These are phyloP conservation scores for Diospyros lotus DNA, from an alignment of 148 eudicot species.

Conservation along the genomic window DNA sequence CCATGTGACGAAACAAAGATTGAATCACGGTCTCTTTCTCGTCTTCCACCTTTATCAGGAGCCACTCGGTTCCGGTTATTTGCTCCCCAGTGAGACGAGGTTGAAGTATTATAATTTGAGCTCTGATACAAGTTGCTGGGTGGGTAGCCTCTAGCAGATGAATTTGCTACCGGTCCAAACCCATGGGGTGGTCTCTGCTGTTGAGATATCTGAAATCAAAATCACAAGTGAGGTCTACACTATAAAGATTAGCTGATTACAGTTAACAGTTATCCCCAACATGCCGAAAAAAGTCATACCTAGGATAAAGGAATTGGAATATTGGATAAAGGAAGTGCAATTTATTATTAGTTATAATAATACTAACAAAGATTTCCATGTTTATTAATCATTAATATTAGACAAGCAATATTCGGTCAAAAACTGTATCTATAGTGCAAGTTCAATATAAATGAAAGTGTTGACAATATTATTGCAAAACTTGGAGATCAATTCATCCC, in stretches of 20 bases:
- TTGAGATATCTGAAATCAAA: constrained; percentile 46
- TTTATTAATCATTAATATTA: too few relatives aligned
- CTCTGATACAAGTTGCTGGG: constrained; percentile 51
- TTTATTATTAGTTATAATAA: background rate
- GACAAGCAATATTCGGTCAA: too few relatives aligned
- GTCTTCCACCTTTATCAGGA: constrained; percentile 63
- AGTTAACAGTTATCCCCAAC: background rate
- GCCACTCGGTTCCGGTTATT: constrained; percentile 42
- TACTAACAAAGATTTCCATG: background rate
- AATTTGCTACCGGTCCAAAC: constrained; percentile 50
- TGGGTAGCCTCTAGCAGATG: constrained; percentile 45
- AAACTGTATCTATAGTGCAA: too few relatives aligned
- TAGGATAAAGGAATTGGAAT: background rate
- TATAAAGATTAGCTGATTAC: background rate
- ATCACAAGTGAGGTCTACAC: background rate
- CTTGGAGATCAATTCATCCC: too few relatives aligned
- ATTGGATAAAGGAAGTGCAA: too few relatives aligned
- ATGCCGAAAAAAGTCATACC: background rate
- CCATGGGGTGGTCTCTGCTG: constrained; percentile 72
- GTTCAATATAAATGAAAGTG: too few relatives aligned
- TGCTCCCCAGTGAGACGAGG: constrained; percentile 45
- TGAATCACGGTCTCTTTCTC: constrained; percentile 56
- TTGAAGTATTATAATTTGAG: constrained; percentile 37
- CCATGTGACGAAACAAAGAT: constrained; percentile 31
- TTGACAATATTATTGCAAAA: too few relatives aligned